These are phyloP conservation scores for Beauveria brongniartii DNA, from an alignment of 2,329 filamentous ascomycete species.

Conservation along the genomic window DNA sequence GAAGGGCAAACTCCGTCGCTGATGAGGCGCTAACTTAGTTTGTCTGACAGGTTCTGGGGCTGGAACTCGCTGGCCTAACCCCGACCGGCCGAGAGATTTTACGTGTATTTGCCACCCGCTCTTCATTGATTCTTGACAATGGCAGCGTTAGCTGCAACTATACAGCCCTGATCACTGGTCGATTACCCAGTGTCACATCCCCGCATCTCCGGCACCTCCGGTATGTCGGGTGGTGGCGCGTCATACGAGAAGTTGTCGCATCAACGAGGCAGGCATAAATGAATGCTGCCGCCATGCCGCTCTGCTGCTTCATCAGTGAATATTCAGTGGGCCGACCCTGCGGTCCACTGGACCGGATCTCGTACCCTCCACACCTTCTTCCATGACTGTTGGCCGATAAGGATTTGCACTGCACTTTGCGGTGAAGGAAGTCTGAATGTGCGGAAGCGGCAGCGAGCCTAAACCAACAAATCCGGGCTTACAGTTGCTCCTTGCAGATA, in stretches of 20 bases:
- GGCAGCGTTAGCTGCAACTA: neutral
- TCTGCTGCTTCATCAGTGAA: neutral
- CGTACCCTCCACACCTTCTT: neutral
- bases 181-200: neutral
- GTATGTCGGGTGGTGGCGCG: too few species aligned
- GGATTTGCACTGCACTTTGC: too few species aligned
- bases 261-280: too few species aligned
- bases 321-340: neutral
- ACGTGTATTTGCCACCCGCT: too few species aligned
- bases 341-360: neutral
- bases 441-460: neutral
- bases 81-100: neutral
- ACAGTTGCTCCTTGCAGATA: neutral
- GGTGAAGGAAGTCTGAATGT: too few species aligned
- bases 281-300: too few species aligned
- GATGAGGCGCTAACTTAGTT: neutral
- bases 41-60: neutral
- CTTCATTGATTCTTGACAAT: neutral
- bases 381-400: neutral
- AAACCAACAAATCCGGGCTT: neutral
- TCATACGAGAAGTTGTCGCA: neutral
- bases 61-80: neutral
- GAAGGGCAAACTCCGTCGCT: neutral
- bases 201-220: neutral
- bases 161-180: too few species aligned